Evolutionary conservation across 2,329 filamentous ascomycete genomes (phyloP), one percentile per base, ranked within the genome.

Genomic region (Fusarium acutatum): DNA sequence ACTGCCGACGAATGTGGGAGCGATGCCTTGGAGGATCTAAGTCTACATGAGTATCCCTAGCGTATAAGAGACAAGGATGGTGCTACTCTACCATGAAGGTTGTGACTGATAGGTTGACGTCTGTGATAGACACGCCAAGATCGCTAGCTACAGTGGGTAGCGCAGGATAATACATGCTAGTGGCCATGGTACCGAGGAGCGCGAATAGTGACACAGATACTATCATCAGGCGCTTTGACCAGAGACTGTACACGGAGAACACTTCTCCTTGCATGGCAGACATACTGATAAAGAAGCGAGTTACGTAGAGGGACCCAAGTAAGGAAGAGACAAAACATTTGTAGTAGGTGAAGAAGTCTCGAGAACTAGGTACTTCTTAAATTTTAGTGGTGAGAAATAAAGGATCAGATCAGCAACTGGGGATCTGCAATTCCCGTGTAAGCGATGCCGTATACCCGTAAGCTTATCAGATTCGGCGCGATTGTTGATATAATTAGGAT

Each of bases 291-390:
- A 32, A 50, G 2, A 5, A 18, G 10, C 3, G 8, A 20, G 12
- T 7, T 10, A 9, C 11, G 4, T 8, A 14, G 6, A 18, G 7
- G 2, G 0, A 34, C 2, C 15, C 3, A 4, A 32, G 1, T 11
- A 5, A 10, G 15, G 12, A 15, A 0, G 46, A 18, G 26, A 14
- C 8, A 6, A 28, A 28, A 28, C 12, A 28, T 46, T 5, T 6
- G 18, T 4, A 46, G 24, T 5, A 28, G 20, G 15, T n/a, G 20
- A 49, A 49, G 28, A 1, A 32, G 5, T 10, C 3, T 50, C 0
- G 4, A 24, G 22, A 18, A 3, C 1, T 17, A 4, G 15, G 15
- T 30, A 14, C 15, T 32, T 14, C 7, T 9, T 24, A 6, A 7
- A 11, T 8, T 49, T 17, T 1, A 0, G 5, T 7, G 7, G 15